phyloP scores from a whole-genome alignment of 306 rosid genomes.

The Acmispon strigosus region DNA sequence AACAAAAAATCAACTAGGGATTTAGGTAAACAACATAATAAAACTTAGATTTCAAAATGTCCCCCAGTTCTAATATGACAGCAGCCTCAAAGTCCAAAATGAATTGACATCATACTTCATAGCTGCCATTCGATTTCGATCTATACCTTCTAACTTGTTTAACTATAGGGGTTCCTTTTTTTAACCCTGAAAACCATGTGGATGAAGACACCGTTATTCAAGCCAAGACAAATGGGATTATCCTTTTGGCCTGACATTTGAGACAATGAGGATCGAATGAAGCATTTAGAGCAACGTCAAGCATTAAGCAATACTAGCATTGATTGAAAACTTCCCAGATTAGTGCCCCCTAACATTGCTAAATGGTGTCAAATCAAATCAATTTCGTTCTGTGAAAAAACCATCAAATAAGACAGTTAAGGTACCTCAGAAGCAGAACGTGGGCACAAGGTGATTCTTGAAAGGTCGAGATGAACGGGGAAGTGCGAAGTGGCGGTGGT shows the following conservation, averaged over 20 bases:
- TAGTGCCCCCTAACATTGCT: not conserved
- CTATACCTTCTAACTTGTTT: not conserved
- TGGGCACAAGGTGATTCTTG: slow-evolving; percentile 29
- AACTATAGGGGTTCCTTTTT: not conserved
- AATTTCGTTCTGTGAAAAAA: not conserved
- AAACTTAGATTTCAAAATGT: slow-evolving; percentile 4
- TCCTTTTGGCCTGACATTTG: not conserved
- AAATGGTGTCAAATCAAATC: not conserved
- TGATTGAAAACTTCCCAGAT: not conserved
- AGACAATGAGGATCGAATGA: not conserved
- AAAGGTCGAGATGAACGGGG: slow-evolving; percentile 36
- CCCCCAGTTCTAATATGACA: not conserved
- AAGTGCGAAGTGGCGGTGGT: slow-evolving; percentile 29
- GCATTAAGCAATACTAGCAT: not conserved
- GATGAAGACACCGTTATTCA: not conserved
- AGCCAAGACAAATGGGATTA: not conserved
- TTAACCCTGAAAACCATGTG: not conserved
- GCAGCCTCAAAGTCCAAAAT: not conserved
- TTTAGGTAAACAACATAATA: slow-evolving; percentile 2
- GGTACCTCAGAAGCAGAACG: slow-evolving; percentile 48
- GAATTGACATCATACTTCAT: not conserved
- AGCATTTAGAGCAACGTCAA: not conserved
- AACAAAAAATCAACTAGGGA: not conserved
- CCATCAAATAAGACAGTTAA: not conserved
- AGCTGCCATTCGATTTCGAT: not conserved